phyloP scores from a whole-genome alignment of 192 early-diverging fungal genomes.

The Chytriomyces confervae region DNA sequence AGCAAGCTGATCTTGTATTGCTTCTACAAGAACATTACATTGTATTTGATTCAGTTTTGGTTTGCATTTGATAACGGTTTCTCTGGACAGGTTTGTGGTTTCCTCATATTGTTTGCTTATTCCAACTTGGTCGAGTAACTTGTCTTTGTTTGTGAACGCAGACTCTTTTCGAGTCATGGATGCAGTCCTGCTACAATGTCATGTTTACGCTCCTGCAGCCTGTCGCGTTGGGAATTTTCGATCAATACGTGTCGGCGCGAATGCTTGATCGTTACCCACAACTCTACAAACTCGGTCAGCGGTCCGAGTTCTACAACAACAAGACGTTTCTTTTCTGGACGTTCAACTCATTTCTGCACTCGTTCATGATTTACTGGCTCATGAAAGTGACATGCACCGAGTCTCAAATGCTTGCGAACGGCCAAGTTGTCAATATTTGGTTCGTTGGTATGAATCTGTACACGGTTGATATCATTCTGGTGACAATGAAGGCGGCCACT shows the following conservation, averaged over 20 bases:
- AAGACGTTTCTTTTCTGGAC: constrained; percentile 91
- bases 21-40: constrained; percentile 99
- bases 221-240: constrained; percentile 94
- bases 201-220: constrained; percentile 92
- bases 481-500: constrained; percentile 78
- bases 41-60: constrained; percentile 99
- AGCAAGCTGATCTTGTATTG: constrained; percentile 95
- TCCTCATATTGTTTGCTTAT: neutral
- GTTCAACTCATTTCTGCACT: constrained; percentile 91
- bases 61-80: constrained; percentile 93
- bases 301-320: constrained; percentile 76
- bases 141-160: constrained; percentile 42
- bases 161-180: constrained; percentile 98
- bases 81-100: constrained; percentile 70
- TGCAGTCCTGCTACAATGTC: constrained; percentile 90
- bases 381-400: constrained; percentile 55
- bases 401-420: constrained; percentile 68
- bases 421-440: constrained; percentile 80
- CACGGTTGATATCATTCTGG: constrained; percentile 78
- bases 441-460: constrained; percentile 82
- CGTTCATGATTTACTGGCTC: constrained; percentile 58
- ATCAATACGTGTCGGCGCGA: constrained; percentile 91
- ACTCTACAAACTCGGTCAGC: constrained; percentile 77
- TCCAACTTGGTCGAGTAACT: neutral
- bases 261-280: constrained; percentile 97